Percentiles rank a stretch among this genome's conserved stretches.
These are phyloP conservation scores for Tephrocybe sp. DNA, from an alignment of 768 basidiomycete species.

Conservation along the genomic window DNA sequence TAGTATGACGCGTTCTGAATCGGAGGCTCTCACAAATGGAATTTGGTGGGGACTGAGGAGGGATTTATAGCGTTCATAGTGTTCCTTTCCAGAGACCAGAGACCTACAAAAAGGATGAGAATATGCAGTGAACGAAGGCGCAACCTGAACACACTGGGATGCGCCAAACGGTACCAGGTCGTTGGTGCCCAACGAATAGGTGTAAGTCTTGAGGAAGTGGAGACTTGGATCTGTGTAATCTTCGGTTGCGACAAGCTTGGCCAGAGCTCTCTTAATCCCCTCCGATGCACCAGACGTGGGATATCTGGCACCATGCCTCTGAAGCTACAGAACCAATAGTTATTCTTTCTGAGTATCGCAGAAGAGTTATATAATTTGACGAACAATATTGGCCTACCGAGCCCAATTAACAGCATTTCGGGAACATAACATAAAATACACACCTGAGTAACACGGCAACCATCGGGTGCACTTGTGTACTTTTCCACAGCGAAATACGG, in stretches of 20 bases:
- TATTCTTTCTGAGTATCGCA: no score
- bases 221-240: conserved; percentile 44
- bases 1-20: conserved; percentile 55
- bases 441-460: conserved; percentile 63
- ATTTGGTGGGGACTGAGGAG: conserved; percentile 40
- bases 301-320: conserved; percentile 79
- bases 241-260: conserved; percentile 48
- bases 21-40: conserved; percentile 49
- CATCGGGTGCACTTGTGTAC: conserved; percentile 44
- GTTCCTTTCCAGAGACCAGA: conserved; percentile 44
- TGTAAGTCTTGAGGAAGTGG: conserved; percentile 56
- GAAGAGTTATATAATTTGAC: no score
- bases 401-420: no score
- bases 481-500: conserved; percentile 50
- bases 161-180: conserved; percentile 67
- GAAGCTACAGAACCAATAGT: no score
- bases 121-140: not conserved
- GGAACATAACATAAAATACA: no score
- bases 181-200: conserved; percentile 54
- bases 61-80: conserved; percentile 51
- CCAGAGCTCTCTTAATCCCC: conserved; percentile 44
- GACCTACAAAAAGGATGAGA: conserved; percentile 23
- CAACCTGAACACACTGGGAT: conserved; percentile 43
- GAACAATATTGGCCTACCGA: no score
- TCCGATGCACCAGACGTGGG: conserved; percentile 53